Base-by-base conservation (phyloP, 2,329 filamentous ascomycete genomes). In the Venturia aucupariae region DNA sequence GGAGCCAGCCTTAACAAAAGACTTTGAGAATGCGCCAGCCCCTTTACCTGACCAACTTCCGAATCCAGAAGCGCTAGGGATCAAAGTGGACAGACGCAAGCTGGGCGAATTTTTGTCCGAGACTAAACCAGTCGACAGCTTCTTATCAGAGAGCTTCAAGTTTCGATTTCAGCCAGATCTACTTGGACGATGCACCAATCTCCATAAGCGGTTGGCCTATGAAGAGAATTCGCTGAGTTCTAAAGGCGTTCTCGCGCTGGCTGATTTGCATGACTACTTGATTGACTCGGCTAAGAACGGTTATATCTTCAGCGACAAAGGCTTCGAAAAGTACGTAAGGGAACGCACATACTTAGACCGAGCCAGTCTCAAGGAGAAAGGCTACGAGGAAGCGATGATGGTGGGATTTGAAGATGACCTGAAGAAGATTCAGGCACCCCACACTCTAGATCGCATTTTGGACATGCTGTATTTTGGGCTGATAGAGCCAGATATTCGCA, bases 121-220 rank as follows among this genome's bases (percentile, higher is more conserved):
- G 41, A 75, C 72, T 1, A 73, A 81, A 0, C 42, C 57, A 39
- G 48, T 65, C 30, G 70, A 75, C 0, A 72, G 77, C 1, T 85
- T 88, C 67, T 70, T 90, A 0, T 69, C 73, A 44, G 72, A 77
- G 24, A 80, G 82, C 3, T 82, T 91, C 57, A 69, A 72, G 0
- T 90, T 89, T 71, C 84, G 83, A 38, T 79, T 84, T 71, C 72
- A 80, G 51, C 78, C 79, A 1, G 81, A 78, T 7, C 74, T 86
- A 30, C 78, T 93, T 2, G 89, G 90, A 0, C 75, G 77, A 0
- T 86, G 83, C 64, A 92, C 89, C 0, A 80, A 78, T 4, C 84
- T 81, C 71, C 87, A 89, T 66, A 86, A 90, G 61, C 78, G 75
- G 4, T 73, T 86, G 0, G 85, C 83, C 41, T 91, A 92, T 66